phyloP scores from a whole-genome alignment of 2,329 filamentous ascomycete species.

The Aureobasidium sp. region DNA sequence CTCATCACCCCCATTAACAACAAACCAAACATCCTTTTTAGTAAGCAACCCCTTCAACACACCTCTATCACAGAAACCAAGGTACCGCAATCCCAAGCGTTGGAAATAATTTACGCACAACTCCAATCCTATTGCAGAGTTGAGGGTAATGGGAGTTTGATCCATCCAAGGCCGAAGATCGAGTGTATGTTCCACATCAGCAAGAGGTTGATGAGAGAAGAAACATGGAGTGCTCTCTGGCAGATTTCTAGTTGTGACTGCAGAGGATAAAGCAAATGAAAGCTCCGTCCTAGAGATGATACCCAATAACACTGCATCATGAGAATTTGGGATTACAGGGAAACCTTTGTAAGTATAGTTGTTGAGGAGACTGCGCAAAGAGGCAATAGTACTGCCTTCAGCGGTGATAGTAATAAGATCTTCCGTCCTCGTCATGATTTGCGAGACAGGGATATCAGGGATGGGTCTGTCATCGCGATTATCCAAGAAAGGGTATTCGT shows the following conservation, averaged over 20 bases:
- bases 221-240: constrained; percentile 66
- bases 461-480: constrained; percentile 71
- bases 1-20: constrained; percentile 71
- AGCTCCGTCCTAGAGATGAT: constrained; percentile 93
- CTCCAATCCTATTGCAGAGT: constrained; percentile 60
- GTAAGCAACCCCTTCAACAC: constrained; percentile 77
- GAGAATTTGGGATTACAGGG: constrained; percentile 72
- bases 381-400: constrained; percentile 66
- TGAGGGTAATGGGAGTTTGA: constrained; percentile 88
- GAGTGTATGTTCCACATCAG: constrained; percentile 66
- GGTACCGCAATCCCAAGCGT: constrained; percentile 82
- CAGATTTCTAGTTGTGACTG: constrained; percentile 47
- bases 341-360: constrained; percentile 80
- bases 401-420: constrained; percentile 83
- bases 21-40: constrained; percentile 96
- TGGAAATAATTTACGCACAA: constrained; percentile 92
- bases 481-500: constrained; percentile 91
- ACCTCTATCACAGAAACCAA: constrained; percentile 78
- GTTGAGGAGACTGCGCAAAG: constrained; percentile 60
- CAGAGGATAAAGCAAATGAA: constrained; percentile 66
- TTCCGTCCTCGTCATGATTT: constrained; percentile 88
- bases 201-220: constrained; percentile 75
- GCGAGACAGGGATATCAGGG: constrained; percentile 75
- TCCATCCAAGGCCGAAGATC: constrained; percentile 98
- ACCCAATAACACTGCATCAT: constrained; percentile 71